These are phyloP conservation scores for Phaeosphaeria sp. DNA, from an alignment of 2,329 filamentous ascomycete genomes.

Conservation along the genomic window DNA sequence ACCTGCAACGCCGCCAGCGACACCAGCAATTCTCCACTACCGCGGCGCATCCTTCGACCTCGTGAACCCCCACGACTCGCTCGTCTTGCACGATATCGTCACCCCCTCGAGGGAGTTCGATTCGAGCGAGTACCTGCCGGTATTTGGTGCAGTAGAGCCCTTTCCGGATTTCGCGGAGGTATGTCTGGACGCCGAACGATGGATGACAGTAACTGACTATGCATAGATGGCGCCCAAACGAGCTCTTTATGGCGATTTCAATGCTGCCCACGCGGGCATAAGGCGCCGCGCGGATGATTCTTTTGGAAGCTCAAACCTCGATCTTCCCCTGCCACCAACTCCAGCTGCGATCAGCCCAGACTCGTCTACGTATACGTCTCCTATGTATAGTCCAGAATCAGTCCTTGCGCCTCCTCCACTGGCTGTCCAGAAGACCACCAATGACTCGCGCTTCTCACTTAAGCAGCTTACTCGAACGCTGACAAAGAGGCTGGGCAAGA, in stretches of 20 bases:
- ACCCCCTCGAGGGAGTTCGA: conserved; percentile 47
- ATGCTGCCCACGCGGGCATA: conserved; percentile 40
- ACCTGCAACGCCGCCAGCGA: conserved; percentile 45
- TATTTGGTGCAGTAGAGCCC: conserved; percentile 32
- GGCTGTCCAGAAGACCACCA: conserved; percentile 18
- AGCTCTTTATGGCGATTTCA: conserved; percentile 38
- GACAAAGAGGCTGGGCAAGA: conserved; percentile 32
- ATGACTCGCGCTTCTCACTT: conserved; percentile 40
- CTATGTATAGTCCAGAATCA: conserved; percentile 33
- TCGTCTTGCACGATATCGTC: conserved; percentile 45
- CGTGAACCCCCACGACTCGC: conserved; percentile 48
- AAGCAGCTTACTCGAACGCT: conserved; percentile 40
- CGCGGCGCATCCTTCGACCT: conserved; percentile 50
- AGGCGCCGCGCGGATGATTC: conserved; percentile 26
- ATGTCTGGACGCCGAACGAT: not conserved
- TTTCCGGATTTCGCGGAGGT: conserved; percentile 26
- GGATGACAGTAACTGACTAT: conserved; percentile 2
- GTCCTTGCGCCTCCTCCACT: conserved; percentile 27
- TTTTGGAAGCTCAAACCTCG: conserved; percentile 13
- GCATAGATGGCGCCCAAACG: conserved; percentile 42
- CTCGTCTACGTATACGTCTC: conserved; percentile 37
- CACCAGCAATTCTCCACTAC: conserved; percentile 48
- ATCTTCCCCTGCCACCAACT: conserved; percentile 32
- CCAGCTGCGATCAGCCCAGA: conserved; percentile 34
- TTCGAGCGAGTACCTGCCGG: conserved; percentile 38